phyloP scores from a whole-genome alignment of 1,284 basidiomycete genomes.

The Microbotryum scabiosae region DNA sequence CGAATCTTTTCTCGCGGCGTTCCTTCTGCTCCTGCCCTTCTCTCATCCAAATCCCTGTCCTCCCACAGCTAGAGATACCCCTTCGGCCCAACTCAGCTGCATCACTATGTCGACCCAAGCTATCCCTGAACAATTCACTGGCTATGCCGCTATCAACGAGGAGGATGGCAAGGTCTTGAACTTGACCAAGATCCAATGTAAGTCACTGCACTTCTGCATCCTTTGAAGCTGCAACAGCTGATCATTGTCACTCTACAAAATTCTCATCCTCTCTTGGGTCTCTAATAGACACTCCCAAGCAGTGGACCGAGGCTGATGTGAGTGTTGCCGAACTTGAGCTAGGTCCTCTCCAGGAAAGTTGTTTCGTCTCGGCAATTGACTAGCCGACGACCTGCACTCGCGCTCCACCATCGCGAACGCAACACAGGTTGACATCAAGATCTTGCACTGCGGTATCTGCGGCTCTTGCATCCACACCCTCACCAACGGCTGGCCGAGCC shows the following conservation, averaged over 20 bases:
- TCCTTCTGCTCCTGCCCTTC: too few species aligned
- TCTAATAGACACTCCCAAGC: conserved; percentile 24
- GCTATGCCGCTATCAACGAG: conserved; percentile 22
- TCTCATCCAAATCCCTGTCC: too few species aligned
- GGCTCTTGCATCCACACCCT: conserved; percentile 19
- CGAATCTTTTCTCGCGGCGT: too few species aligned
- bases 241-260: neutral
- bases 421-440: conserved; percentile 24
- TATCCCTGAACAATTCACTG: conserved; percentile 25
- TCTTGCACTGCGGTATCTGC: conserved; percentile 15
- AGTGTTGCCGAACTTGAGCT: neutral
- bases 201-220: neutral
- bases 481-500: conserved; percentile 20
- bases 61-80: too few species aligned
- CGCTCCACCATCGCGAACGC: neutral
- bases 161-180: conserved; percentile 7
- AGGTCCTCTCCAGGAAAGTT: neutral
- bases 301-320: conserved; percentile 15
- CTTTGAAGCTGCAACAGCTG: too few species aligned
- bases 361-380: too few species aligned
- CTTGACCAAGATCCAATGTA: conserved; percentile 2
- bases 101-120: conserved; percentile 3
- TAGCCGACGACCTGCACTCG: neutral
- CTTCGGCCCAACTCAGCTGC: too few species aligned
- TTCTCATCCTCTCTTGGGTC: too few species aligned